Base-by-base conservation (phyloP, 176 grass and related monocot genomes). In the Raddia distichophylla region DNA sequence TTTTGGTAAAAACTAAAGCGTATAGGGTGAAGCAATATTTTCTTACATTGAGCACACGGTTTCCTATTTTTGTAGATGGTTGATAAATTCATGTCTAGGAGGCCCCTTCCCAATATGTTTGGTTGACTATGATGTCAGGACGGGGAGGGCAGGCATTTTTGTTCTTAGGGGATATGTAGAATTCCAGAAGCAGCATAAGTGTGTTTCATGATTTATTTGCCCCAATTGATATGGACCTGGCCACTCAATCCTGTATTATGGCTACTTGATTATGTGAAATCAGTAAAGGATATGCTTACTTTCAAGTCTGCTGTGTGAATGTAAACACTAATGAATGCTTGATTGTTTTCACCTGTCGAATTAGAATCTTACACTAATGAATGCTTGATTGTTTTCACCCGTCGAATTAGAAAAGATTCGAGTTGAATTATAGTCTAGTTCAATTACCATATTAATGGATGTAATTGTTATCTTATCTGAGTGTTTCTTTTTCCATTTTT, bases 21-120 rank as follows among this genome's bases (percentile, higher is more conserved):
- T 40, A 40, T 40, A 40, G 37, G 37, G 37, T 40, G 37, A 40
- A 27, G 53, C 33, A 52, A 73, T 49, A 58, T 40, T 47, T 79
- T 56, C 47, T 52, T 48, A 4, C 7, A 52, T 33, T 3, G 7
- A 51, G 22, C 70, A 48, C 18, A 59, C 5, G 1, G 15, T 81
- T 33, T 27, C 17, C 69, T 85, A 13, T 84, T 79, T 90, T 3
- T 67, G 44, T 89, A 97, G 91, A 92, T 92, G 89, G 91, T 97
- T 7, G 90, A 97, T 80, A 69, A 69, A 1, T 97, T 92, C 77
- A 97, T 97, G 94, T 87, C 92, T 32, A 81, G 80, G 44, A 97
- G 94, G 60, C 92, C 90, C 55, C 90, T 94, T 80, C 94, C 94
- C 8, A 86, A 88, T 17, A 97, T 97, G 94, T 97, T 97, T 64